Base-by-base conservation (phyloP, 176 grass and related monocot species). In the Carex myosuroides region DNA sequence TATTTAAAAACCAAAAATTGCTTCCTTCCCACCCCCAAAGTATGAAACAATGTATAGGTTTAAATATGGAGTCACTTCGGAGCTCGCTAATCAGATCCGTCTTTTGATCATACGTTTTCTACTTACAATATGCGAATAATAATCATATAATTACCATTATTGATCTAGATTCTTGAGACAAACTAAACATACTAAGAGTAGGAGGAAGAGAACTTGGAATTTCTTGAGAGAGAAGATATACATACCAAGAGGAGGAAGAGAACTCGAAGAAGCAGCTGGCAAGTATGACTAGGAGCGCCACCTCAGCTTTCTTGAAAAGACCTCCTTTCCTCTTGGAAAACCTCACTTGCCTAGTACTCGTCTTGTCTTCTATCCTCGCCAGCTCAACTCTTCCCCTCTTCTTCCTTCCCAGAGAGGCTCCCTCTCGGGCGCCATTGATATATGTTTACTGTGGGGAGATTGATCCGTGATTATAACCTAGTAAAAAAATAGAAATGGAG, bases 221-320 rank as follows among this genome's bases (percentile, higher is more conserved):
- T 44, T 44, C 50, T 53, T 53, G 50, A 53, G 8, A 10, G 50
- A 53, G 33, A 35, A 53, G 11, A 12, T 53, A 53, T 80, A 60
- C 30, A 33, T 80, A 80, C 77, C 77, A 39, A 60, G 77, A 80
- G 18, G 22, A 39, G 29, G 77, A 80, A 10, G 77, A 80, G 48
- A 86, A 70, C 62, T 71, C 79, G 5, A 50, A 86, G 16, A 52
- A 22, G 26, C 66, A 71, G 41, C 67, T 69, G 18, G 60, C 69
- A 1, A 35, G 54, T 85, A 92, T 89, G 59, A 83, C 5, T 61
- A 90, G n/a, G 30, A 92, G 26, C 11, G 86, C 93, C 59, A 94
- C 41, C 22, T 73, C 50, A 18, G 85, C 83, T 85, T 95, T 95
- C 88, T 94, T 94, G 2, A 89, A 82, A 18, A 85, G 39, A 11